Conservation (phyloP, 1,284 basidiomycete species). For the Heterobasidion irregulare region DNA sequence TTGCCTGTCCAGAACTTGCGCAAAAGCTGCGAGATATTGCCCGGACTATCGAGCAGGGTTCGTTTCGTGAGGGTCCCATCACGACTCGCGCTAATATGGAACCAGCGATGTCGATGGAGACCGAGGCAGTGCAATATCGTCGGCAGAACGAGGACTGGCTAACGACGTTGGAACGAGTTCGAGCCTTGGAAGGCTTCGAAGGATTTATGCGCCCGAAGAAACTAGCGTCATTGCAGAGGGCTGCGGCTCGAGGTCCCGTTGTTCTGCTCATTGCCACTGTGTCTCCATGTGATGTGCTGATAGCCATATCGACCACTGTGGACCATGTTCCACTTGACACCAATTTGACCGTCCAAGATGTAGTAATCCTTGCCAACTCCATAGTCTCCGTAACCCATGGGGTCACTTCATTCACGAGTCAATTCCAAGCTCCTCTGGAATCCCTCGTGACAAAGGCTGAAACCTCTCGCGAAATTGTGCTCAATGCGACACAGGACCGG, state of each 20-base stretch:
- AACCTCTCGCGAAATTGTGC: too few species aligned
- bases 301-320: not conserved
- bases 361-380: not conserved
- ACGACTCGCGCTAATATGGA: not conserved
- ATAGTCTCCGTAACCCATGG: too few species aligned
- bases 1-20: not conserved
- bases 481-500: too few species aligned
- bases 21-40: not conserved
- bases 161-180: not conserved
- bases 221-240: not conserved
- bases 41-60: not conserved
- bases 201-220: not conserved
- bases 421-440: too few species aligned
- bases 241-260: not conserved
- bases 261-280: not conserved
- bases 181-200: not conserved
- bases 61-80: not conserved
- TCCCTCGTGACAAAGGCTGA: too few species aligned
- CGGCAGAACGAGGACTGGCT: not conserved
- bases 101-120: not conserved
- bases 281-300: not conserved
- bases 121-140: not conserved
- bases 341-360: not conserved
- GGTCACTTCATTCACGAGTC: not conserved
- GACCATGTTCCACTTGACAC: not conserved